Conservation (phyloP, 805 yeast species). For the Isabelozyma gotoi region DNA sequence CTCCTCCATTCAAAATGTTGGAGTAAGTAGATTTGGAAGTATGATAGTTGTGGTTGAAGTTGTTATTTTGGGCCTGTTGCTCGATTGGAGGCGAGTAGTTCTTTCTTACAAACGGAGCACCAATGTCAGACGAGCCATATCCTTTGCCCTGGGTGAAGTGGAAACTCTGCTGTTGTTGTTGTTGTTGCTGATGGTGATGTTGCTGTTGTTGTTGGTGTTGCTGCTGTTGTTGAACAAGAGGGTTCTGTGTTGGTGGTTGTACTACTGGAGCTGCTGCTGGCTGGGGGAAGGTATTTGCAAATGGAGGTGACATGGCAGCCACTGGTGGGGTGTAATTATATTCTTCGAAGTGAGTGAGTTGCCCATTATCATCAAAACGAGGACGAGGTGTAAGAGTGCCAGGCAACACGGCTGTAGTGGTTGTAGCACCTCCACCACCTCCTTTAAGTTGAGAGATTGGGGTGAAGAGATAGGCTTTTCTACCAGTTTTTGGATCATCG, state of each 20-base stretch:
- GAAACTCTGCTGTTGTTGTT: conserved; percentile 17
- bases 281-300: not conserved
- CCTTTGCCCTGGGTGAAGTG: conserved; percentile 67
- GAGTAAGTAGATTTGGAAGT: conserved; percentile 35
- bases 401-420: conserved; percentile 10
- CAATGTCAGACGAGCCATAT: conserved; percentile 82
- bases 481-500: conserved; percentile 33
- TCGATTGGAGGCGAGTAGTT: conserved; percentile 8
- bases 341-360: not conserved
- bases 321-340: not conserved
- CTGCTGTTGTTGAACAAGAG: conserved; percentile 11
- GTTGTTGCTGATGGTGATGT: conserved; percentile 12
- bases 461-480: conserved; percentile 43
- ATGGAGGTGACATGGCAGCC: not conserved
- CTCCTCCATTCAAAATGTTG: conserved; percentile 37
- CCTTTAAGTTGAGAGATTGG: conserved; percentile 45
- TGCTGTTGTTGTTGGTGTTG: conserved; percentile 18
- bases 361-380: not conserved
- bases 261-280: conserved; percentile 4
- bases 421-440: conserved; percentile 23
- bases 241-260: conserved; percentile 11
- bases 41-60: conserved; percentile 18
- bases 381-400: not conserved
- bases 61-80: not conserved
- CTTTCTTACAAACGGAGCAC: conserved; percentile 79